Percentiles rank a stretch among this genome's conserved stretches.
Conservation (phyloP, 1,139 yeast species). For the Pichia kudriavzevii region DNA sequence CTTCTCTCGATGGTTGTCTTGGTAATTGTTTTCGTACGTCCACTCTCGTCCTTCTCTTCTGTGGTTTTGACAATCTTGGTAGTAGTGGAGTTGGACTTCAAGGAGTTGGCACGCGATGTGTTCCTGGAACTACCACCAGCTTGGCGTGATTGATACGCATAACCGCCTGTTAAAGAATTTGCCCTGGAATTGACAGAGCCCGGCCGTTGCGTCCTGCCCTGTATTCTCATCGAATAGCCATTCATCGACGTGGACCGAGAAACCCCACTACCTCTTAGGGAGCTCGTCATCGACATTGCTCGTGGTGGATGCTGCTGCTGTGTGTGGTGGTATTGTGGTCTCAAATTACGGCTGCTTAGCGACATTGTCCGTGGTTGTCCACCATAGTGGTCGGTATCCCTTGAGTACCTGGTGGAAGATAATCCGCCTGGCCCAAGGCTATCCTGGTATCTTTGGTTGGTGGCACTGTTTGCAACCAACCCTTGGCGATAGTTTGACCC, state of each 20-base stretch:
- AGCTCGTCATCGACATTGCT: constrained; percentile 26
- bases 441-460: constrained; percentile 10
- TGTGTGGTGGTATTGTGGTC: constrained; percentile 5
- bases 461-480: constrained; percentile 10
- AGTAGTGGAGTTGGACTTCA: constrained; percentile 22
- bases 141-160: too few relatives aligned
- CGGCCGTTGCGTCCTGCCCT: too few relatives aligned
- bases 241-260: too few relatives aligned
- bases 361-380: constrained; percentile 21
- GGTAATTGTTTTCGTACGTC: constrained; percentile 28
- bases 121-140: too few relatives aligned
- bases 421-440: constrained; percentile 9
- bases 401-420: constrained; percentile 4
- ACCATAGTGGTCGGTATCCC: constrained; percentile 9
- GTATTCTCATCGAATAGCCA: too few relatives aligned
- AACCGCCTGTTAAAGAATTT: constrained; percentile 18
- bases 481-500: constrained; percentile 6
- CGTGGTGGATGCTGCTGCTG: constrained; percentile 19
- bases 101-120: constrained; percentile 22
- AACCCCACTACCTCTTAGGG: constrained; percentile 4
- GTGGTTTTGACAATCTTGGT: constrained; percentile 25
- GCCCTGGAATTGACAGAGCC: too few relatives aligned
- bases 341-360: constrained; percentile 17
- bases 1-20: constrained; percentile 27
- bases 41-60: constrained; percentile 26